phyloP scores from a whole-genome alignment of 495 filamentous ascomycete species.

The Annulohypoxylon stygium region DNA sequence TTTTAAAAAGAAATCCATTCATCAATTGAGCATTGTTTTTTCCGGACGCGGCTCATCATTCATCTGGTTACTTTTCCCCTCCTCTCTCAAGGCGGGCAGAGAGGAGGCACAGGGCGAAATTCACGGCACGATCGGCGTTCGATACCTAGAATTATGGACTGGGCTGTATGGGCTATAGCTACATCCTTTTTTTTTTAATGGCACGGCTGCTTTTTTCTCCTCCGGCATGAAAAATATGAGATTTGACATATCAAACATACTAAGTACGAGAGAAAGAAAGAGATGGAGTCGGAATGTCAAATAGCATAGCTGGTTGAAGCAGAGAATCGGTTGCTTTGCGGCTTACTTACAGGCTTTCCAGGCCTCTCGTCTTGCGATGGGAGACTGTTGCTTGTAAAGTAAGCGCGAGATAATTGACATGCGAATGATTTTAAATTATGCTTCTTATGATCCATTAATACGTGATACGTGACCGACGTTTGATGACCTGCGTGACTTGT shows the following conservation, averaged over 20 bases:
- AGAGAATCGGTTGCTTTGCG: neutral
- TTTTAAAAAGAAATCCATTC: neutral
- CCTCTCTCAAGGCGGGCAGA: neutral
- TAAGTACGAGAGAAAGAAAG: neutral
- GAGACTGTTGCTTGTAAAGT: neutral
- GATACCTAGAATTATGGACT: neutral
- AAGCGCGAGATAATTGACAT: neutral
- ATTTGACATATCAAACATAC: neutral
- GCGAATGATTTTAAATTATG: neutral
- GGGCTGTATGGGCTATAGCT: neutral
- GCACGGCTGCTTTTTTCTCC: neutral
- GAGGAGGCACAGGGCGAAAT: neutral
- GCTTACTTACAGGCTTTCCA: too few species aligned
- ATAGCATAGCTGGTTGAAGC: neutral
- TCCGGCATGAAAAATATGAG: neutral
- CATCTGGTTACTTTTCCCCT: neutral
- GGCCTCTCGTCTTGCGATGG: neutral
- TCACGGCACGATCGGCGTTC: neutral
- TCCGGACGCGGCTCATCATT: neutral
- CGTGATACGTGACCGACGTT: conserved; percentile 2
- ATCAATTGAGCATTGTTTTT: neutral
- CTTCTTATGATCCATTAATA: neutral
- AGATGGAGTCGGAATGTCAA: too few species aligned
- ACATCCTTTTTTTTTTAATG: neutral
- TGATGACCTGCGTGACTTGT: conserved; percentile 13